These are phyloP conservation scores for Lactifluus volemus DNA, from an alignment of 768 basidiomycete species.

Conservation along the genomic window DNA sequence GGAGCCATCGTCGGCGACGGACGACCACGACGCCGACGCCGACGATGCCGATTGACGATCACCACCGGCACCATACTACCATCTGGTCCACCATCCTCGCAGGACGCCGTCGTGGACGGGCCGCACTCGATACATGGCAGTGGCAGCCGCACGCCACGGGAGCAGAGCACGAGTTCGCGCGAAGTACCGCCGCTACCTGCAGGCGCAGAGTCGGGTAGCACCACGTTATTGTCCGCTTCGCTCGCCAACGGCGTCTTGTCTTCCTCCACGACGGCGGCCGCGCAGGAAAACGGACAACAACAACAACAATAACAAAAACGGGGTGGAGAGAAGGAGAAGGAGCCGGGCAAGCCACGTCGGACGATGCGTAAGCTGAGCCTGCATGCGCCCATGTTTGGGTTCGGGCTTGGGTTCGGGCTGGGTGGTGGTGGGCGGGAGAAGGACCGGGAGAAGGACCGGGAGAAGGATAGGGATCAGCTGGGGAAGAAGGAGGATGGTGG, in stretches of 20 bases:
- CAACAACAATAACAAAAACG: too few species aligned
- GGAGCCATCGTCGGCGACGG: background rate
- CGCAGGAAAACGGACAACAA: slow-evolving; percentile 18
- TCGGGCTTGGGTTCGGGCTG: slow-evolving; percentile 29
- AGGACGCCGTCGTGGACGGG: slow-evolving; percentile 1
- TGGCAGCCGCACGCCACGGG: background rate
- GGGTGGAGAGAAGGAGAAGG: slow-evolving; percentile 23
- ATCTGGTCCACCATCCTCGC: background rate
- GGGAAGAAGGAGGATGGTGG: slow-evolving; percentile 8
- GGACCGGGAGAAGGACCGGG: slow-evolving; percentile 4
- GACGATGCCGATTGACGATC: background rate
- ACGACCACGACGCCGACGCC: background rate
- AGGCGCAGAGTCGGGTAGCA: background rate
- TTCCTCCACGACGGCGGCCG: background rate
- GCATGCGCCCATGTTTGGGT: slow-evolving; percentile 45
- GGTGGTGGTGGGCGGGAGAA: background rate
- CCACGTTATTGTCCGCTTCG: background rate
- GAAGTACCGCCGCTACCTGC: background rate
- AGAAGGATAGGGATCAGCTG: background rate
- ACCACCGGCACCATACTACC: background rate
- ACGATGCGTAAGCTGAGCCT: slow-evolving; percentile 54
- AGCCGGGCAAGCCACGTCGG: slow-evolving; percentile 30
- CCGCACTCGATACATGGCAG: slow-evolving; percentile 14
- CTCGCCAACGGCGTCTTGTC: background rate
- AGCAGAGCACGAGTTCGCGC: background rate